Evolutionary conservation across 805 yeast species (phyloP), one percentile per base, ranked within the genome.

Genomic region (Starmerella vitae): DNA sequence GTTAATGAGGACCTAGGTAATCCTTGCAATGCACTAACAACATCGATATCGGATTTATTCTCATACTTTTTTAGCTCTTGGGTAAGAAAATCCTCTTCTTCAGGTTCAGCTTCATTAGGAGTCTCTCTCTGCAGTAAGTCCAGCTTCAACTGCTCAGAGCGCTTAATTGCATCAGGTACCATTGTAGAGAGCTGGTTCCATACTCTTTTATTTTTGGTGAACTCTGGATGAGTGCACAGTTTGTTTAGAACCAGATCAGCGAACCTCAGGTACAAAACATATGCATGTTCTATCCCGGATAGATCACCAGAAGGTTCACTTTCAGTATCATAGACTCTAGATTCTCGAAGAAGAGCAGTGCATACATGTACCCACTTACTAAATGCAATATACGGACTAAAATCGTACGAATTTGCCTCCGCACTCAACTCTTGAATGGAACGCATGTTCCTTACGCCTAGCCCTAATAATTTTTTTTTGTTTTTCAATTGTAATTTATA

Each of bases 291-390:
- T 30, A 59, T 51, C 21, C 67, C 61, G 15, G 14, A 17, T 10
- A 18, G 14, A 18, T 29, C 33, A 13, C 63, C 60, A n/a, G 14
- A 17, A 14, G 20, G 14, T 15, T 29, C 33, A 13, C 63, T 59
- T 31, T 65, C 70, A 17, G 56, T 53, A 15, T 61, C 62, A 53
- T 66, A 72, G 17, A 67, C 55, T 22, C 61, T 59, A 0, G 75
- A 70, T 60, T 67, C 55, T 18, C 47, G 43, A 30, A 36, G 45
- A 41, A 67, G 60, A 14, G 66, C 67, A 33, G 58, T 63, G 37
- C 69, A 74, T 34, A 76, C 67, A 40, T 76, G 67, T 22, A 76
- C 50, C 68, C 82, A 76, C 18, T 70, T 56, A 33, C 62, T 62
- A 37, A 76, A 53, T 1, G 79, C 71, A 13, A 74, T 65, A 0